A percentile compares a stretch with the other conserved stretches of the same genome.
phyloP scores from a whole-genome alignment of 2,329 filamentous ascomycete species.

The Lasiodiplodia citricola region DNA sequence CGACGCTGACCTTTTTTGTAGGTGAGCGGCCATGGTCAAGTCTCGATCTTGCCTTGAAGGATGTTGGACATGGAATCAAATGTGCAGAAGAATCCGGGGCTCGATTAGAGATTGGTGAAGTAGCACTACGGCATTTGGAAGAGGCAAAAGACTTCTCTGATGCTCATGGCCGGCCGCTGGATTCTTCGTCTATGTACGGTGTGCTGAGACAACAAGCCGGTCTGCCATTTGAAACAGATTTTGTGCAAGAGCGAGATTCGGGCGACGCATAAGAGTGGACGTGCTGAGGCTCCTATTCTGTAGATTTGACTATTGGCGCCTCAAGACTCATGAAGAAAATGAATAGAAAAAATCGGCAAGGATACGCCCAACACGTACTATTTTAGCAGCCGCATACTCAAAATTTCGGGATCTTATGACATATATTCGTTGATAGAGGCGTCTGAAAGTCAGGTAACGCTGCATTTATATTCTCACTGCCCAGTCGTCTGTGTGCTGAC shows the following conservation, averaged over 20 bases:
- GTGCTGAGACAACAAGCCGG: neutral
- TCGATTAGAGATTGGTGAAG: constrained; percentile 49
- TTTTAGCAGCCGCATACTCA: too few species aligned
- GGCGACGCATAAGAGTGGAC: neutral
- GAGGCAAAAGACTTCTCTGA: constrained; percentile 43
- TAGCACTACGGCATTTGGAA: constrained; percentile 51
- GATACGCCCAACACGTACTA: too few species aligned
- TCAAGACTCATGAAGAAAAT: too few species aligned
- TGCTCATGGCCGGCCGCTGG: neutral
- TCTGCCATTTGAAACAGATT: neutral
- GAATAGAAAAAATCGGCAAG: too few species aligned
- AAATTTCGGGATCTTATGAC: too few species aligned
- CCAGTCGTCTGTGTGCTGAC: neutral
- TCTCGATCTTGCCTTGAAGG: constrained; percentile 58
- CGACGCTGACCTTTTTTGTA: neutral
- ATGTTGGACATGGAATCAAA: constrained; percentile 56
- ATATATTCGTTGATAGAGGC: too few species aligned
- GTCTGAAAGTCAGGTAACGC: too few species aligned
- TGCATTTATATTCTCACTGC: too few species aligned
- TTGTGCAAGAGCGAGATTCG: neutral
- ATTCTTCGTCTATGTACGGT: constrained; percentile 11
- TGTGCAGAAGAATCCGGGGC: constrained; percentile 49
- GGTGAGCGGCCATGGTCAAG: constrained; percentile 51
- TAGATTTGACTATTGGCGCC: too few species aligned
- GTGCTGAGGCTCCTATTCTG: neutral